These are phyloP conservation scores for Taiozyma sp. DNA, from an alignment of 1,139 yeast species.

Conservation along the genomic window DNA sequence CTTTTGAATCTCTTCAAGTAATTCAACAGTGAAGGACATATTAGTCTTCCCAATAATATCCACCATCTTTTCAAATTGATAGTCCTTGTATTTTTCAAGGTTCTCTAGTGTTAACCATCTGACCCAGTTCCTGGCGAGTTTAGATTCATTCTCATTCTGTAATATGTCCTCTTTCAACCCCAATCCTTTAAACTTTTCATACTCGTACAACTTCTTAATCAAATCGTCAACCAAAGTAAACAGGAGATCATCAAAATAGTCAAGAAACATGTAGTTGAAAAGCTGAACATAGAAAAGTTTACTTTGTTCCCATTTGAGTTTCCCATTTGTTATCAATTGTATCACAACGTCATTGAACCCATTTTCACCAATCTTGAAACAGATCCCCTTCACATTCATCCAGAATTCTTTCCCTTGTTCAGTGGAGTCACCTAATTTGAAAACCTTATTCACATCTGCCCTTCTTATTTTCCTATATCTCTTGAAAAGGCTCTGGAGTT, in stretches of 20 bases:
- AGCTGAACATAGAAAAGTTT: conserved; percentile 27
- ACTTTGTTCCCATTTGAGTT: conserved; percentile 18
- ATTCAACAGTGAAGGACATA: neutral
- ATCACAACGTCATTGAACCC: conserved; percentile 6
- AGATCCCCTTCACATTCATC: conserved; percentile 30
- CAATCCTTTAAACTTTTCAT: conserved; percentile 9
- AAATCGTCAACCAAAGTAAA: conserved; percentile 21
- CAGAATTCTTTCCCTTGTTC: conserved; percentile 37
- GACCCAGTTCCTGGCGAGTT: conserved; percentile 10
- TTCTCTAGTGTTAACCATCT: conserved; percentile 8
- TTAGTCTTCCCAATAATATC: conserved; percentile 13
- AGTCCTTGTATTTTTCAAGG: neutral
- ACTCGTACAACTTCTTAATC: conserved; percentile 9
- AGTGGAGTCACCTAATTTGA: conserved; percentile 36
- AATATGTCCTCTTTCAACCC: conserved; percentile 4
- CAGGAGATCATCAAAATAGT: conserved; percentile 4
- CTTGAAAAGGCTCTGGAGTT: conserved; percentile 15
- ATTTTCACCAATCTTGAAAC: conserved; percentile 2
- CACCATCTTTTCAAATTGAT: conserved; percentile 1
- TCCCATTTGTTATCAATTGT: conserved; percentile 10
- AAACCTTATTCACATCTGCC: conserved; percentile 34
- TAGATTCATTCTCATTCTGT: conserved; percentile 5
- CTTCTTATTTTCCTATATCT: conserved; percentile 38
- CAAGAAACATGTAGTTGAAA: conserved; percentile 16
- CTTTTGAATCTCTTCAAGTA: neutral